Conservation (phyloP, 164 flowering plant species). For the Warburgia ugandensis region DNA sequence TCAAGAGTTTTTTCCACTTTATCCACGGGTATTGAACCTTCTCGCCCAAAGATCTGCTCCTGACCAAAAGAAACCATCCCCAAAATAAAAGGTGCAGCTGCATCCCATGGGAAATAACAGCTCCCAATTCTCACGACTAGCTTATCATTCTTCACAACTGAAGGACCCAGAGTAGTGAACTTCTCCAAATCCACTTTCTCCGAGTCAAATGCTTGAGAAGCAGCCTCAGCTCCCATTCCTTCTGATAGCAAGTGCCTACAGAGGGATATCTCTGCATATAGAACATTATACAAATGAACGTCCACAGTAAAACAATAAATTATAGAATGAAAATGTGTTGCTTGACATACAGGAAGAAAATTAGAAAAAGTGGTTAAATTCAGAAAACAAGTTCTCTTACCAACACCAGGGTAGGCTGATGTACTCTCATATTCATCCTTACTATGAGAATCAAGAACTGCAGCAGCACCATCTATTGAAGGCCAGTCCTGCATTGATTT, state of each 20-base stretch:
- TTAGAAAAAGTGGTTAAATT: neutral
- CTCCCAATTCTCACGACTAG: conserved; percentile 41
- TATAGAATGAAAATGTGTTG: neutral
- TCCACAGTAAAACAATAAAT: neutral
- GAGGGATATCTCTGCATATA: conserved; percentile 44
- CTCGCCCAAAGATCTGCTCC: conserved; percentile 23
- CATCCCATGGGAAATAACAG: conserved; percentile 40
- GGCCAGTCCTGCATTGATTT: conserved; percentile 14
- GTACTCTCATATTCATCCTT: conserved; percentile 14
- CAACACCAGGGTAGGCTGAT: conserved; percentile 29
- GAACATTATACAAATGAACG: conserved; percentile 7
- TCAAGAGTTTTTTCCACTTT: conserved; percentile 24
- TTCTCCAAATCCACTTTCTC: conserved; percentile 38
- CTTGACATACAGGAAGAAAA: neutral
- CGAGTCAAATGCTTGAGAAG: conserved; percentile 51
- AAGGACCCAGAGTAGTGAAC: conserved; percentile 32
- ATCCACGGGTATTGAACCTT: conserved; percentile 44
- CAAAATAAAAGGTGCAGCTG: conserved; percentile 34
- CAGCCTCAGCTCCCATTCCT: conserved; percentile 57
- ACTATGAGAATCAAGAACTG: conserved; percentile 12
- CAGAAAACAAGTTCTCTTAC: conserved; percentile 31
- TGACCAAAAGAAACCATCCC: conserved; percentile 33
- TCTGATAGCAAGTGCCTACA: conserved; percentile 45
- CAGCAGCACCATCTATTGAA: conserved; percentile 3
- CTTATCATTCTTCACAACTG: conserved; percentile 31